A percentile compares a stretch with the other conserved stretches of the same genome.
These are phyloP conservation scores for Talaromyces adpressus DNA, from an alignment of 495 filamentous ascomycete genomes.

Conservation along the genomic window DNA sequence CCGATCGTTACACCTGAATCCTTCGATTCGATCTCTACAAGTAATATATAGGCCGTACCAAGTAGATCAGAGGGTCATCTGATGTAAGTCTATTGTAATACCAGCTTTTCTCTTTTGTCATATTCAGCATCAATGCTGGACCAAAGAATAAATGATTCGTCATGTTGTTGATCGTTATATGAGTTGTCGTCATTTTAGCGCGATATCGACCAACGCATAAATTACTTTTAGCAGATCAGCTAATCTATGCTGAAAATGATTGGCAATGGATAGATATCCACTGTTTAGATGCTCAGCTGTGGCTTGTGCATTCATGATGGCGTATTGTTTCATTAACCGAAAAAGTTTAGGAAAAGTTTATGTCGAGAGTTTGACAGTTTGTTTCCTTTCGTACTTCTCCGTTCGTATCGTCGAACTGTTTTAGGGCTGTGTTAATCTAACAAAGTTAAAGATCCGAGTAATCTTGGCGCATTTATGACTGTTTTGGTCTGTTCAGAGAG, in stretches of 20 bases:
- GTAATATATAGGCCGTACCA: neutral
- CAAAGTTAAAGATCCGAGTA: neutral
- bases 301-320: neutral
- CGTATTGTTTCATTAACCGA: neutral
- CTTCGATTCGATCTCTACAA: neutral
- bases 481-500: neutral
- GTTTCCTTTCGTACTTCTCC: neutral
- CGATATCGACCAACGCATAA: neutral
- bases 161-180: slow-evolving; percentile 11
- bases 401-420: neutral
- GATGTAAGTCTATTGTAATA: neutral
- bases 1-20: too few relatives aligned
- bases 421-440: neutral
- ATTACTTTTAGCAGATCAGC: neutral
- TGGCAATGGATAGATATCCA: neutral
- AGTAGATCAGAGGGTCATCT: neutral
- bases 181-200: neutral
- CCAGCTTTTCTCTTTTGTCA: neutral
- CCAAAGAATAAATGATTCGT: neutral
- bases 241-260: neutral
- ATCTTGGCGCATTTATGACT: neutral
- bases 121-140: neutral
- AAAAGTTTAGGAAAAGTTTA: neutral
- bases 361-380: neutral
- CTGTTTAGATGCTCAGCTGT: neutral